Conservation (phyloP, 1,284 basidiomycete genomes). For the Apiotrichum sp. region DNA sequence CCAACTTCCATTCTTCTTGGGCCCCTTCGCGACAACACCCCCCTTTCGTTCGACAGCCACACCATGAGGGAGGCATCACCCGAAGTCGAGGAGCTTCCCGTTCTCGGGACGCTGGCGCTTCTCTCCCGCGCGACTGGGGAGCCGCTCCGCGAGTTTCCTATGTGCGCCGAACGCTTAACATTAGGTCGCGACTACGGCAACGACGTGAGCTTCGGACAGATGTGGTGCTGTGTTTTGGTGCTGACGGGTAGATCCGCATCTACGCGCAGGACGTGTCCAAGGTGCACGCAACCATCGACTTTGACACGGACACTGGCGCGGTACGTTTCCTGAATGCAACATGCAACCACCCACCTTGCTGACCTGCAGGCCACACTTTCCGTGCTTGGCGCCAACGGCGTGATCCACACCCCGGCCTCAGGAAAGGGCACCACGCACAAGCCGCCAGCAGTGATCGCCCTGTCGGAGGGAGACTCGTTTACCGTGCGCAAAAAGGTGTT, state of each 20-base stretch:
- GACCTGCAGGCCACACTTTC: slow-evolving; percentile 30
- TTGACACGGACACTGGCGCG: slow-evolving; percentile 32
- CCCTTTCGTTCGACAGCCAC: too few relatives aligned
- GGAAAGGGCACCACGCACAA: slow-evolving; percentile 11
- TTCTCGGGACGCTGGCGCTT: slow-evolving; percentile 30
- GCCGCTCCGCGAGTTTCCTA: slow-evolving; percentile 27
- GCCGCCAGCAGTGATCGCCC: slow-evolving; percentile 20
- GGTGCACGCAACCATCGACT: slow-evolving; percentile 39
- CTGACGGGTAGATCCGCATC: slow-evolving; percentile 34
- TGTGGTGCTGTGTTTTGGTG: neutral
- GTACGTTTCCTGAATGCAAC: too few relatives aligned
- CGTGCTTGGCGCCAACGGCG: slow-evolving; percentile 36
- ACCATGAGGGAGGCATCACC: neutral
- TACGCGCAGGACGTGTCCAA: slow-evolving; percentile 44
- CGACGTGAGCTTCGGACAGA: slow-evolving; percentile 26
- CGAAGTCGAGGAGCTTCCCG: neutral
- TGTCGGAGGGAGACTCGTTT: slow-evolving; percentile 36
- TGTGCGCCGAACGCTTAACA: slow-evolving; percentile 35
- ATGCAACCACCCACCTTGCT: too few relatives aligned
- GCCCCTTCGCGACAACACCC: too few relatives aligned
- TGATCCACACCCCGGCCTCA: slow-evolving; percentile 18
- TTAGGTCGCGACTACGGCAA: slow-evolving; percentile 39
- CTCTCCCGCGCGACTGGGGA: slow-evolving; percentile 29
- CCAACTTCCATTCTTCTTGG: too few relatives aligned
- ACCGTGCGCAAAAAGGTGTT: slow-evolving; percentile 42